A percentile compares a stretch with the other conserved stretches of the same genome.
phyloP scores from a whole-genome alignment of 2,329 filamentous ascomycete genomes.

The Fusarium pseudograminearum region DNA sequence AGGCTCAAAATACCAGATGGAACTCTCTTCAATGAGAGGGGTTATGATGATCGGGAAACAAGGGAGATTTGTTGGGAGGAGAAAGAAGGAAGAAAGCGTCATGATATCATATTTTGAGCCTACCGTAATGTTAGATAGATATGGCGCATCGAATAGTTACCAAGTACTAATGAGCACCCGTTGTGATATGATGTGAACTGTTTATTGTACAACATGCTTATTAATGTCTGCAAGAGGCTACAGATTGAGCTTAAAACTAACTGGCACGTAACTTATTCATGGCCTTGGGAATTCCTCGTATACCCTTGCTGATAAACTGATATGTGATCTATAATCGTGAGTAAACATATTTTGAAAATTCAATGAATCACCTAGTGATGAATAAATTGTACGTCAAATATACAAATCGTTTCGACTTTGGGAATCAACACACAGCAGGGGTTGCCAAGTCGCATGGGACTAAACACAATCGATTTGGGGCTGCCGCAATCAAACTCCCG shows the following conservation, averaged over 20 bases:
- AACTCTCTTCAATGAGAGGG: slow-evolving; percentile 58
- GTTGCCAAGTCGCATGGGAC: slow-evolving; percentile 43
- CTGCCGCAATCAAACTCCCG: slow-evolving; percentile 49
- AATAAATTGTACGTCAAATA: slow-evolving; percentile 14
- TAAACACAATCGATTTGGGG: slow-evolving; percentile 52
- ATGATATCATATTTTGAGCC: slow-evolving; percentile 24
- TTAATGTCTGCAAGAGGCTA: background rate
- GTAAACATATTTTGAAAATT: background rate
- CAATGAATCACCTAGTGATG: slow-evolving; percentile 11
- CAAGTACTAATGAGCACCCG: slow-evolving; percentile 2
- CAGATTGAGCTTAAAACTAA: background rate
- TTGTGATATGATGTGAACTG: slow-evolving; percentile 1
- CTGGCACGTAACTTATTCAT: background rate
- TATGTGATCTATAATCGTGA: background rate
- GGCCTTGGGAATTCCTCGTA: background rate
- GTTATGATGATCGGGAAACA: background rate
- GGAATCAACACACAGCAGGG: slow-evolving; percentile 41
- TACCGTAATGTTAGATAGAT: slow-evolving; percentile 5
- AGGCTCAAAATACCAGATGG: slow-evolving; percentile 57
- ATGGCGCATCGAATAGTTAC: slow-evolving; percentile 8
- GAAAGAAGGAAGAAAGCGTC: slow-evolving; percentile 4
- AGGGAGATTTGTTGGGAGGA: background rate
- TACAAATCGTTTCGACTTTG: slow-evolving; percentile 41
- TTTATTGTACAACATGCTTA: background rate
- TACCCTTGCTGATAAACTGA: background rate